Evolutionary conservation across 2,329 filamentous ascomycete species (phyloP).

Genomic region (Apiospora phragmitis): DNA sequence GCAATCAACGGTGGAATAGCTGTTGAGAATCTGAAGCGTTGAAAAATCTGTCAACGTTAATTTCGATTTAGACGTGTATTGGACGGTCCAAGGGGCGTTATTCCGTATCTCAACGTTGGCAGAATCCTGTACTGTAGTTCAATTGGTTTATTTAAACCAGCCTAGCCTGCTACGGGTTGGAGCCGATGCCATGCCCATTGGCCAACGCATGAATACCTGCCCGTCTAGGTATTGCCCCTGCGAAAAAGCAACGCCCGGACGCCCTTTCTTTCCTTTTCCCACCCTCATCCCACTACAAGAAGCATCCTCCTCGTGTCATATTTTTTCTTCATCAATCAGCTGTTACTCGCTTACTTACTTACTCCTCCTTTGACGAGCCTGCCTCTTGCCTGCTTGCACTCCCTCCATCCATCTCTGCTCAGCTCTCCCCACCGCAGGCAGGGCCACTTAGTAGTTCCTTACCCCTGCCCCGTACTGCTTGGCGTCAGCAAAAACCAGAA

Average conservation of each 20-base stretch:
- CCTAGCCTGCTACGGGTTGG: no score
- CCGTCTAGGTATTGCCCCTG: neutral
- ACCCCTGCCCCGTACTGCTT: constrained; percentile 4
- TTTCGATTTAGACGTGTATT: no score
- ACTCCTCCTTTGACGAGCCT: neutral
- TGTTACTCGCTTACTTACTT: neutral
- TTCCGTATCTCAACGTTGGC: no score
- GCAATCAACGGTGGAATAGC: no score
- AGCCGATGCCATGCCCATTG: neutral
- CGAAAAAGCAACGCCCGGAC: neutral
- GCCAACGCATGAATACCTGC: neutral
- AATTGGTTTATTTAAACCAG: no score
- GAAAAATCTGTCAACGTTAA: no score
- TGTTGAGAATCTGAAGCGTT: no score
- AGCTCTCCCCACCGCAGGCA: neutral
- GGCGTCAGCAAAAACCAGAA: neutral
- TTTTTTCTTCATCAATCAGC: neutral
- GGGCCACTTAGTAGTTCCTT: neutral
- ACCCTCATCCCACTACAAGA: constrained; percentile 7
- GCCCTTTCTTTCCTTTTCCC: neutral
- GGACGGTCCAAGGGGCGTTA: no score
- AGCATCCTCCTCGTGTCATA: neutral
- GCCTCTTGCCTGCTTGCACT: no score
- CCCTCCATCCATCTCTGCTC: neutral
- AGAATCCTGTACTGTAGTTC: no score